Evolutionary conservation across 441 rosid species (phyloP).

Genomic region (Corymbia calophylla): DNA sequence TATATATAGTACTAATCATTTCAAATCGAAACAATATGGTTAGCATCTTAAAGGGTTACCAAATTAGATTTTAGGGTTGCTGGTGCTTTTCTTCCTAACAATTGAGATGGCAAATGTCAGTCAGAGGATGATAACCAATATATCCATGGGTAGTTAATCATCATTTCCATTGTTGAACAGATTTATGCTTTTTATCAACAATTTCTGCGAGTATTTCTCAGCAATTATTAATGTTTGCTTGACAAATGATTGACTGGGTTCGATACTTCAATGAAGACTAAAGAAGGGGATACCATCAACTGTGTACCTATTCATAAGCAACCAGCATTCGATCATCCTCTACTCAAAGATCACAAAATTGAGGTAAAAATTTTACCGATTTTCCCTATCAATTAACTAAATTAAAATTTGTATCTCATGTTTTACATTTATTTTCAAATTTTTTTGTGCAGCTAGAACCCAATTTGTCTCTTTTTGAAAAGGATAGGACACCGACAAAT

Average conservation of each 20-base stretch:
- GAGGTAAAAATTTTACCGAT: neutral
- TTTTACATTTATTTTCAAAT: neutral
- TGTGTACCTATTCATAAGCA: conserved; percentile 1
- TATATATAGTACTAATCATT: too few species aligned
- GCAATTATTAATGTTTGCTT: neutral
- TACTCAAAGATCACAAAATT: conserved; percentile 1
- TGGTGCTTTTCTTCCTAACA: too few species aligned
- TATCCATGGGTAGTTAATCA: too few species aligned
- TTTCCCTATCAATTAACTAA: too few species aligned
- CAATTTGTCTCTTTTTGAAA: neutral
- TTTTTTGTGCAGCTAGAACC: neutral
- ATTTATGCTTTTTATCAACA: neutral
- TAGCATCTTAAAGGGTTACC: too few species aligned
- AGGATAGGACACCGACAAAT: too few species aligned
- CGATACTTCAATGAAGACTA: neutral
- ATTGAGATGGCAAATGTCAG: too few species aligned
- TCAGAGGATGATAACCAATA: too few species aligned
- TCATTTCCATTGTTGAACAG: too few species aligned
- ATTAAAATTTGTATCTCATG: too few species aligned
- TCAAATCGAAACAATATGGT: too few species aligned
- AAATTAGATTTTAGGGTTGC: too few species aligned
- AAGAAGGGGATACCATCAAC: conserved; percentile 2
- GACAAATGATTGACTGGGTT: neutral
- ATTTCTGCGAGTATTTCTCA: neutral
- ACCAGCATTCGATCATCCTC: neutral